Base-by-base conservation (phyloP, 345 rosid species). In the Pistacia integerrima region DNA sequence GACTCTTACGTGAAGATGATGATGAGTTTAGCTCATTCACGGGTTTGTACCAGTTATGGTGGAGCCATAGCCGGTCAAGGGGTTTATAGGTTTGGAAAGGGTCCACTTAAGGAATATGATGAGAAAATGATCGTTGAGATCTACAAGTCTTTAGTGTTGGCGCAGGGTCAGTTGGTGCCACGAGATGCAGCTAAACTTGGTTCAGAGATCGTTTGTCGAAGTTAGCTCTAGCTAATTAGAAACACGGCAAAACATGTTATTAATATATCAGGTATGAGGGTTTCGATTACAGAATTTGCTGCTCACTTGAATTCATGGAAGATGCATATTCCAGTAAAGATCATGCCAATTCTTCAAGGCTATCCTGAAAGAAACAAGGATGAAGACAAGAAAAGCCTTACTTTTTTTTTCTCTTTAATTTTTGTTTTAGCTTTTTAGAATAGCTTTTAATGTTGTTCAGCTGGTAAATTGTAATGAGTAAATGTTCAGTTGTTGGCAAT, bases 1-100 rank as follows among this genome's bases (percentile, higher is more conserved):
- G 93, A 88, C 59, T 88, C 91, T 0, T 90, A 88, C 76, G 89
- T 86, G 69, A 90, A 82, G 28, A 81, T 84, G 90, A 90, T 90
- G 91, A 70, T 90, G 41, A 68, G 88, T 16, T 52, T 90, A 5
- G 89, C 90, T 4, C 85, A 74, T 67, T 82, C 89, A 10, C 76
- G 74, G 36, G 66, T 77, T 10, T 41, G 74, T 20, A 65, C 73
- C 9, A 85, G 84, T 22, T 79, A 65, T 71, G 86, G 85, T 5
- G 86, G 81, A 11, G 70, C 67, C 18, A 5, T 69, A 0, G 70
- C 70, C 14, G 71, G 59, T 7, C 41, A 72, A 13, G 76, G 79
- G 22, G 1, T 59, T 2, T 71, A 66, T 0, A 62, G 57, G 3
- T 88, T 86, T 25, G 88, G 85, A 12, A 61, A 38, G 54, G 52